These are phyloP conservation scores for Leishmania tarentolae DNA, from an alignment of 208 protist genomes.

Conservation along the genomic window DNA sequence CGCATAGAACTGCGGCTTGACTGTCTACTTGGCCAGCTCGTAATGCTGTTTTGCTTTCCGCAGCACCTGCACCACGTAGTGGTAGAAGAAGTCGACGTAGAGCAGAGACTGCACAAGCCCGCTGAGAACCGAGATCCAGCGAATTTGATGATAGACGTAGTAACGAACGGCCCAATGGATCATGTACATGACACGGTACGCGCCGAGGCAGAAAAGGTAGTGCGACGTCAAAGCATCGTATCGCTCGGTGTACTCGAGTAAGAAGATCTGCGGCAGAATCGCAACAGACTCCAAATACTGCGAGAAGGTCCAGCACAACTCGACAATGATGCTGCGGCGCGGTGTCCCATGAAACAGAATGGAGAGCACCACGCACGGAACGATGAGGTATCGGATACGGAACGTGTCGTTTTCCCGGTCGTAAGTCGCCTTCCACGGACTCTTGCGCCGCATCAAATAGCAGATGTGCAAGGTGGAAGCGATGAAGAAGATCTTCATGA, in stretches of 20 bases:
- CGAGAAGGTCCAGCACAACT: conserved; percentile 95
- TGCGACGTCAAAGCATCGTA: conserved; percentile 95
- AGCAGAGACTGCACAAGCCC: conserved; percentile 93
- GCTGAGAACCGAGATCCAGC: conserved; percentile 72
- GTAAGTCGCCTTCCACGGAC: conserved; percentile 92
- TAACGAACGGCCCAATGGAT: conserved; percentile 95
- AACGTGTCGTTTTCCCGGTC: conserved; percentile 92
- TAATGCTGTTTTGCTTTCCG: conserved; percentile 77
- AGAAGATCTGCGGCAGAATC: conserved; percentile 96
- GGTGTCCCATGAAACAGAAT: conserved; percentile 64
- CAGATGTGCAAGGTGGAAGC: conserved; percentile 84
- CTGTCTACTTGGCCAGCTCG: conserved; percentile 63
- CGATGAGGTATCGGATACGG: conserved; percentile 88
- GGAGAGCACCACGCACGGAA: conserved; percentile 71
- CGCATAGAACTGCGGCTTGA: neutral
- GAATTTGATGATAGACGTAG: conserved; percentile 62
- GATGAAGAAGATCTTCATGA: conserved; percentile 97
- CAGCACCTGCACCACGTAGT: conserved; percentile 92
- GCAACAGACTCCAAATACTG: conserved; percentile 97
- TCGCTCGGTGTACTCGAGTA: conserved; percentile 93
- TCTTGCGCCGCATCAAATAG: conserved; percentile 92
- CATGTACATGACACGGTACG: conserved; percentile 95
- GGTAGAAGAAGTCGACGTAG: conserved; percentile 97
- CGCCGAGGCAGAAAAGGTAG: conserved; percentile 94
- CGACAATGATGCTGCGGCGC: conserved; percentile 47